A percentile compares a stretch with the other conserved stretches of the same genome.
Conservation (phyloP, 1,284 basidiomycete genomes). For the Naganishia liquefaciens region DNA sequence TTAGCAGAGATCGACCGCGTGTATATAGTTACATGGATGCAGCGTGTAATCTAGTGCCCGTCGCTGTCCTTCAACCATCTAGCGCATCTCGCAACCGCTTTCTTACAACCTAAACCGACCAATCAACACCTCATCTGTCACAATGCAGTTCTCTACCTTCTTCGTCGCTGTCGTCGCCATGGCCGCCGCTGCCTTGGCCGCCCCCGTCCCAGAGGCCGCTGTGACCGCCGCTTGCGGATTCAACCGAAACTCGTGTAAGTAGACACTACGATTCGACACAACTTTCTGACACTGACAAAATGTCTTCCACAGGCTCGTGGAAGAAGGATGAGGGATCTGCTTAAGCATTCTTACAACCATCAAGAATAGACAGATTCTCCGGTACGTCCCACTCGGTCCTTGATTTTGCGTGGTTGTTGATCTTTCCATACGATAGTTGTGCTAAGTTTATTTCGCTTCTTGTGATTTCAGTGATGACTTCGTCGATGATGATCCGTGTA, state of each 20-base stretch:
- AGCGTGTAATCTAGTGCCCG: conserved; percentile 7
- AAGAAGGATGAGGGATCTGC: conserved; percentile 23
- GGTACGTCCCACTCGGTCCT: background rate
- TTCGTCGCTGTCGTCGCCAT: conserved; percentile 36
- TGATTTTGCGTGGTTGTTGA: too few relatives aligned
- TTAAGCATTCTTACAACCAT: background rate
- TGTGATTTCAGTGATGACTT: conserved; percentile 1
- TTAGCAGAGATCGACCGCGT: conserved; percentile 15
- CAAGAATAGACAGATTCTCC: background rate
- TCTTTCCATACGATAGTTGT: too few relatives aligned
- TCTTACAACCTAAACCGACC: conserved; percentile 8
- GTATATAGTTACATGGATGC: conserved; percentile 6
- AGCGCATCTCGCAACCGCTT: conserved; percentile 16
- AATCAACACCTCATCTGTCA: conserved; percentile 19
- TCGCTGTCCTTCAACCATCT: conserved; percentile 1
- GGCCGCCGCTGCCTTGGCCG: conserved; percentile 38
- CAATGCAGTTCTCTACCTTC: conserved; percentile 41
- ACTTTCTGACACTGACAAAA: background rate
- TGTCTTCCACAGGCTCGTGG: conserved; percentile 9
- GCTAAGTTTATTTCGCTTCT: conserved; percentile 5
- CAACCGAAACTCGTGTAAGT: conserved; percentile 20
- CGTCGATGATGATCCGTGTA: background rate
- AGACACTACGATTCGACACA: background rate
- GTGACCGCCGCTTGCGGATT: conserved; percentile 27
- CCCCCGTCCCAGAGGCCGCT: conserved; percentile 37